Base-by-base conservation (phyloP, 305 asterid genomes). In the Coffea humblotiana region DNA sequence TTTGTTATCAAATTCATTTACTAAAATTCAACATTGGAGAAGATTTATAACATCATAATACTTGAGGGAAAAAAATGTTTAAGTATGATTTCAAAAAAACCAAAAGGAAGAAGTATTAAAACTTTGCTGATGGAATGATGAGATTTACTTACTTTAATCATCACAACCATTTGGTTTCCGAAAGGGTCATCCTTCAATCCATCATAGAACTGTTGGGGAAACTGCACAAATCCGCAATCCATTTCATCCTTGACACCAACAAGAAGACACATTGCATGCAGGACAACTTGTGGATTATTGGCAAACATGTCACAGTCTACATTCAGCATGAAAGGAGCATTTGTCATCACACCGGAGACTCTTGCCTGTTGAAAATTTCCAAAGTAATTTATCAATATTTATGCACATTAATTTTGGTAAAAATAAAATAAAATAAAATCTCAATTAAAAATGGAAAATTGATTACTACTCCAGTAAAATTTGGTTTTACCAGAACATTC, bases 261-360 rank as follows among this genome's bases (percentile, higher is more conserved):
- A 70, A 87, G 25, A 37, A 81, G 51, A 67, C 90, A 87, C 88
- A 87, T 81, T 4, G 88, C 86, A 56, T 85, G 90, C 10, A 81
- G 76, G 29, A 85, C 66, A 47, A 79, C 74, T 76, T 76, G 78
- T 16, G 88, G 85, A 43, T 87, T 81, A 65, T 87, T 81, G 49
- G 63, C 90, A 61, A 71, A 85, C 86, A 83, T 84, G 58, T 87
- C 88, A 64, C 90, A 87, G 27, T 87, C 90, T 29, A 87, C 86
- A 35, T 87, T 87, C 48, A 87, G 49, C 82, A 87, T 84, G 71
- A 84, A 75, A n/a, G 88, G 82, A 5, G 90, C 90, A 76, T 87
- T 87, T 58, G 85, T 84, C 85, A 87, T 82, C 72, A 87, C 79
- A 65, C 86, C 88, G 2, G 86, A 84, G 10, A 82, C 88, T 84